A percentile compares a stretch with the other conserved stretches of the same genome.
Evolutionary conservation across 2,329 filamentous ascomycete species (phyloP).

Genomic region (Verticillium nonalfalfae): DNA sequence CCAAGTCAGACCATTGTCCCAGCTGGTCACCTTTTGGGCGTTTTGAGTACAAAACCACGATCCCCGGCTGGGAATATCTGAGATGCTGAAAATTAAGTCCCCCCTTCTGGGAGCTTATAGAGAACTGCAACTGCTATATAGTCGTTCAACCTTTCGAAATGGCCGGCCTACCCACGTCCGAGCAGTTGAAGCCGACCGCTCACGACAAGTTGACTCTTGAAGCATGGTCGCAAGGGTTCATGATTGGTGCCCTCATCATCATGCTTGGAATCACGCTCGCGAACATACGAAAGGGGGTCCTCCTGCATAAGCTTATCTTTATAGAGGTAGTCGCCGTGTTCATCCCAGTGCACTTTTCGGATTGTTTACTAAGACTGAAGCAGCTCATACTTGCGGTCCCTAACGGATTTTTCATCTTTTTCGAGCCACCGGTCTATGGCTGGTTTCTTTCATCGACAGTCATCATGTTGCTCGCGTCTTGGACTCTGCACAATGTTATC

Average conservation of each 20-base stretch:
- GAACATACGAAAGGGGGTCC: conserved; percentile 40
- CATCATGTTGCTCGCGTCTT: conserved; percentile 55
- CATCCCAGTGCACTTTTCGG: neutral
- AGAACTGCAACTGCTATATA: neutral
- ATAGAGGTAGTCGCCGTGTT: conserved; percentile 28
- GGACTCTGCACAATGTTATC: conserved; percentile 59
- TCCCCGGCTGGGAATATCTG: neutral
- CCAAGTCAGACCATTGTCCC: neutral
- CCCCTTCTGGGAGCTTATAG: neutral
- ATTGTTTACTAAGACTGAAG: neutral
- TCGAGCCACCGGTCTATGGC: conserved; percentile 42
- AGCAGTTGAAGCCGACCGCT: conserved; percentile 9
- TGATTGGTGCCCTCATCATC: conserved; percentile 40
- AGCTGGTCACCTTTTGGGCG: neutral
- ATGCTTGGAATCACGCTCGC: conserved; percentile 40
- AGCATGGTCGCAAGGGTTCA: conserved; percentile 39
- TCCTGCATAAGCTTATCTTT: conserved; percentile 43
- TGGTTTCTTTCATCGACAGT: conserved; percentile 59
- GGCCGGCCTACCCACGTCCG: neutral
- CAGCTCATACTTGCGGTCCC: conserved; percentile 49
- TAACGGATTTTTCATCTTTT: conserved; percentile 55
- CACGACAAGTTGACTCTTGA: conserved; percentile 24
- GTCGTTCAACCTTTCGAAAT: neutral
- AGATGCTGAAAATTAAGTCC: neutral
- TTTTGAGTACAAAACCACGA: neutral